Conservation (phyloP, 2,329 filamentous ascomycete species). For the Ilyonectria destructans region DNA sequence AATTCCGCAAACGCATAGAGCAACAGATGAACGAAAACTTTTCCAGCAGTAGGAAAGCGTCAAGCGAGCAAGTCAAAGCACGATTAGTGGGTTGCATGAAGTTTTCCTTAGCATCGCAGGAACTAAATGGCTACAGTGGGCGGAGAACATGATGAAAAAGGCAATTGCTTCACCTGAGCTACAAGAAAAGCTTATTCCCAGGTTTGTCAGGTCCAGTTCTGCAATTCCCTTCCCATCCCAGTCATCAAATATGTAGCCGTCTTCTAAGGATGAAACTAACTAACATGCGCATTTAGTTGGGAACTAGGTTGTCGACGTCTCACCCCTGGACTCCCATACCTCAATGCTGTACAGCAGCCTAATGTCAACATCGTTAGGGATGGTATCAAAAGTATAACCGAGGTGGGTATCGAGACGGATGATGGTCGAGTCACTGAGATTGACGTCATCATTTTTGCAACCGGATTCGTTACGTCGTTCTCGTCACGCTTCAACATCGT, state of each 20-base stretch:
- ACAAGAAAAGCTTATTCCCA: conserved; percentile 16
- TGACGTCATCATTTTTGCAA: conserved; percentile 17
- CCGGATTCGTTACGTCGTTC: conserved; percentile 16
- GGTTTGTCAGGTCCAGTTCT: not conserved
- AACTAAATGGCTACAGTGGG: not conserved
- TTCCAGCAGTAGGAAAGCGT: not conserved
- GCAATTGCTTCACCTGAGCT: conserved; percentile 6
- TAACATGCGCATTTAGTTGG: not conserved
- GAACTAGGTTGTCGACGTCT: conserved; percentile 10
- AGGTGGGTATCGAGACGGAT: not conserved
- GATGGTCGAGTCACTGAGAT: not conserved
- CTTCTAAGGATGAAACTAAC: not conserved
- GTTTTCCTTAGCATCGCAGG: no score
- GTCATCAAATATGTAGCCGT: not conserved
- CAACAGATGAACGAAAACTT: conserved; percentile 29
- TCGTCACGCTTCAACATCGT: conserved; percentile 15
- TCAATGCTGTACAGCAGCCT: conserved; percentile 11
- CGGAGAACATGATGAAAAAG: conserved; percentile 14
- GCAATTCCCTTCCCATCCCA: not conserved
- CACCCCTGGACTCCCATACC: conserved; percentile 14
- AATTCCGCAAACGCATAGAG: conserved; percentile 14
- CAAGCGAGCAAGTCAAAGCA: not conserved
- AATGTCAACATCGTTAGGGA: conserved; percentile 4
- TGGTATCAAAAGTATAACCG: conserved; percentile 9
- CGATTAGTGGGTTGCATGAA: not conserved